Base-by-base conservation (phyloP, 225 moss, liverwort and hornwort species). In the Polytrichum commune region DNA sequence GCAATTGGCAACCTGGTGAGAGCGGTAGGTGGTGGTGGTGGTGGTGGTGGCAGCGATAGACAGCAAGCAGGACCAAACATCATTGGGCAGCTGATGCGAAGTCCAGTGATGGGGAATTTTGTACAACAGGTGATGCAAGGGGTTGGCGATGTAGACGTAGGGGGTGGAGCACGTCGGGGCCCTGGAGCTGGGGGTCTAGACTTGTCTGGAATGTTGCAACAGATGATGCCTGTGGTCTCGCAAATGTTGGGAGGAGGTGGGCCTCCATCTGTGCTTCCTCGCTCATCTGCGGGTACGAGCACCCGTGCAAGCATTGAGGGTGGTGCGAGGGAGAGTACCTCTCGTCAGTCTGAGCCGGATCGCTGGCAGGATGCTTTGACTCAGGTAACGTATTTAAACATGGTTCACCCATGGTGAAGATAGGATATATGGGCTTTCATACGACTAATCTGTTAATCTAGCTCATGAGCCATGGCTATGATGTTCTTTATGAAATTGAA, bases 201-300 rank as follows among this genome's bases (percentile, higher is more conserved):
- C 81, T 70, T 97, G 57, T 76, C 88, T 27, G 86, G 90, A 2
- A 88, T 91, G 70, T 55, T 94, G 82, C 92, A 94, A 69, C 97
- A 94, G 54, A 85, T 98, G 92, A 76, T 98, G 70, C 97, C 97
- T 29, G 92, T 92, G 38, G 83, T 97, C 38, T 88, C 97, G 58
- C 97, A 94, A 80, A 90, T 97, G 91, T 78, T 97, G 66, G 83
- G 85, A 72, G 86, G 87, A 73, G 90, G 91, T 57, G 90, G 92
- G 63, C 64, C 86, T 7, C 61, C 89, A 33, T 83, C 73, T 73
- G 72, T 82, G 65, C 82, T 74, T 64, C 89, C 83, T 66, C 89
- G 83, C 62, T 67, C 80, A 69, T 55, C 83, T 64, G 74, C 63
- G 38, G 80, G 88, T 54, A 71, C 79, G 5, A 82, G 81, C 78